Base-by-base conservation (phyloP, 2,329 filamentous ascomycete species). In the Aspergillus glaucus region DNA sequence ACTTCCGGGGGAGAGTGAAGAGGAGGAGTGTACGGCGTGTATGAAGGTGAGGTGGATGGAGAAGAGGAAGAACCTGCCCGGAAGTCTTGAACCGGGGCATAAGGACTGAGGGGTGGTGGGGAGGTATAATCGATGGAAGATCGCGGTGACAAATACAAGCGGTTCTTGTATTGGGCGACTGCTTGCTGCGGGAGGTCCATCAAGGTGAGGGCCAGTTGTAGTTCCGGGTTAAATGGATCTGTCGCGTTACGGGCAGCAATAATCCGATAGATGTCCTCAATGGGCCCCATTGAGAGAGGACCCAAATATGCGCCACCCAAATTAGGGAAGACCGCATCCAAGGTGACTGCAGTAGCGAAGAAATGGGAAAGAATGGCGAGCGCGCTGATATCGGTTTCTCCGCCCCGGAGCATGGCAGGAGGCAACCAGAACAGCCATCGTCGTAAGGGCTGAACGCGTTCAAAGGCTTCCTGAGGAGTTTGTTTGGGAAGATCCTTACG, bases 381-480 rank as follows among this genome's bases (percentile, higher is more conserved):
- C 1, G 89, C 86, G 51, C 82, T 87, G 21, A 87, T 80, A 56
- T 92, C 89, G 32, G 82, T 81, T 45, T 85, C 82, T 43, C 85
- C 86, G 55, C 84, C 82, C 64, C 92, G 86, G 22, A 96, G 78
- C 59, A 91, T 86, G 56, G 84, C 83, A 30, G 95, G 84, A 1
- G 93, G 93, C 48, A 95, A 82, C 90, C 92, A 97, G 71, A 97
- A 95, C 14, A 97, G 80, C 90, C 92, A 96, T 58, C 88, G 87
- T 48, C 91, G 81, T 50, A 98, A 79, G 8, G 88, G 85, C 55
- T 94, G 91, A 9, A 97, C 81, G 55, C 91, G 87, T 62, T 90
- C 86, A 65, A 96, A 97, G 63, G 95, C 88, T 64, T 94, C 84
- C 54, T 88, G 85, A 21, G 90, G 82, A 21, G 84, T 82, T 55